Evolutionary conservation across 371 early-diverging fungal genomes (phyloP), one percentile per base, ranked within the genome.

Genomic region (Phascolomyces articulosus): DNA sequence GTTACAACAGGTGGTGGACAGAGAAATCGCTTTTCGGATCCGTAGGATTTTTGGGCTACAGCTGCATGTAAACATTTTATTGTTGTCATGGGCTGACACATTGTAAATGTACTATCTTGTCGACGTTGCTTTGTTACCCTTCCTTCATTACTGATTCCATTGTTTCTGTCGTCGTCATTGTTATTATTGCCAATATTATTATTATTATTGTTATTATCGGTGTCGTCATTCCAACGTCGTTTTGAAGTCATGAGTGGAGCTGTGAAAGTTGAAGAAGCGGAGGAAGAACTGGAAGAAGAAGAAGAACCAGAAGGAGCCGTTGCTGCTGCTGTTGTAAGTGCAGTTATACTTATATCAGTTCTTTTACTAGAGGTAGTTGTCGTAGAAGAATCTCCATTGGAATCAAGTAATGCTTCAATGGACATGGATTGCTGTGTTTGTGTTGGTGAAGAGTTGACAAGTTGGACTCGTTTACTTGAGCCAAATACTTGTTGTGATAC

Each of bases 1-100:
- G n/a, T 51, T 18, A 92, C 86, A 15, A 90, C 82, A 7, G 94
- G 94, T 24, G 94, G 93, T 40, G 94, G 94, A 71, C 93, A 93
- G 29, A 94, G 72, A 68, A 92, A 94, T 0, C 94, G 85, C 71
- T 93, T 93, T 66, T 94, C 94, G 57, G 88, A 85, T n/a, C 94
- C 94, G 68, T 94, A 94, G 3, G 93, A 93, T 76, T 94, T 94
- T 71, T 94, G 94, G 7, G 92, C 94, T 21, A 90, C 89, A 0
- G 87, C 74, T 4, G 89, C 88, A 71, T 90, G 88, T 38, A 82
- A 76, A 63, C 88, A 88, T 40, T 84, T 84, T 59, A 90, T 55
- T 20, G 51, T 78, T 10, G 82, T 72, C 75, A 78, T 75, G 11
- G 74, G 63, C 16, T 59, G 63, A 3, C 10, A 47, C 16, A 20